These are phyloP conservation scores for Pterocarpus macrocarpus DNA, from an alignment of 306 rosid species.

Conservation along the genomic window DNA sequence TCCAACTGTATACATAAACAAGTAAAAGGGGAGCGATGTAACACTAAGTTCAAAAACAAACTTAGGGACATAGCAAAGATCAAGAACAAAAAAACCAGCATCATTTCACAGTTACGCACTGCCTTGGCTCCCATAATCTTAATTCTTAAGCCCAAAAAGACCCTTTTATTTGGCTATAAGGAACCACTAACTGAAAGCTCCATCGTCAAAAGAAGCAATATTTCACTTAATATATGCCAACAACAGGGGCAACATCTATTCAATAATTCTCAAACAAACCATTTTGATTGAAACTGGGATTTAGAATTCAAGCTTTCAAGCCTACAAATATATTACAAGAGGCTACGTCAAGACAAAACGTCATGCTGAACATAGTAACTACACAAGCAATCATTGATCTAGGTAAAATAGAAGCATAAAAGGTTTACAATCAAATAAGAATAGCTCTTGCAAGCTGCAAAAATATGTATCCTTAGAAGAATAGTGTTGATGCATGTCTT, in stretches of 20 bases:
- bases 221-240: neutral
- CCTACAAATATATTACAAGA: neutral
- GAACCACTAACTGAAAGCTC: neutral
- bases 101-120: neutral
- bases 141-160: constrained; percentile 8
- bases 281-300: neutral
- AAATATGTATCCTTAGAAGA: neutral
- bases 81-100: constrained; percentile 6
- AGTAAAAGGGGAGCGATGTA: neutral
- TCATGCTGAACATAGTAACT: neutral
- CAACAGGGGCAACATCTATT: neutral
- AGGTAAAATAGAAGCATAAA: neutral
- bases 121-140: neutral
- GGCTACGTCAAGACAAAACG: neutral
- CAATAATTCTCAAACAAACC: neutral
- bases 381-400: constrained; percentile 1
- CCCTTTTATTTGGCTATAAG: neutral
- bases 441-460: neutral
- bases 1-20: neutral
- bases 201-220: neutral
- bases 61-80: neutral
- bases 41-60: neutral
- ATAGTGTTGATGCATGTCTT: neutral
- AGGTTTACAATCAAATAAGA: neutral
- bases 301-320: constrained; percentile 9